Percentiles rank a stretch among this genome's conserved stretches.
phyloP scores from a whole-genome alignment of 192 early-diverging fungal genomes.

The Pilobolus umbonatus region DNA sequence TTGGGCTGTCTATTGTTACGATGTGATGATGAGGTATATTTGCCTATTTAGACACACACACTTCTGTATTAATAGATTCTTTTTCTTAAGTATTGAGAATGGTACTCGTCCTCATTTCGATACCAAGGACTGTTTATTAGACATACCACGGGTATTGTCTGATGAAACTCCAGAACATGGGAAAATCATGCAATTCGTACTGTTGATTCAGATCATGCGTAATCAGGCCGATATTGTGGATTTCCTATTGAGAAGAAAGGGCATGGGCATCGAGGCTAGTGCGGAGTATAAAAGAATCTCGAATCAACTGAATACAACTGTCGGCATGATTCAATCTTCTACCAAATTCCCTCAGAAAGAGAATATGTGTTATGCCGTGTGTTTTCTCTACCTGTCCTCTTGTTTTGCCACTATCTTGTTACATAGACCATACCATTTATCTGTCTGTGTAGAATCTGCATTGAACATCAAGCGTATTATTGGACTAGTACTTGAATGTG shows the following conservation, averaged over 20 bases:
- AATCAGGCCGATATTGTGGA: not conserved
- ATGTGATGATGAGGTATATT: constrained; percentile 21
- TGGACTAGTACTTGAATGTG: not conserved
- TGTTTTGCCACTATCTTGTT: constrained; percentile 4
- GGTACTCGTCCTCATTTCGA: constrained; percentile 3
- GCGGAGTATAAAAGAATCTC: not conserved
- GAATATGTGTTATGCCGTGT: not conserved
- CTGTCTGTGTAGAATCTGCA: not conserved
- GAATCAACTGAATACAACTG: not conserved
- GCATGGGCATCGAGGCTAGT: not conserved
- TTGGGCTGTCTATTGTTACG: constrained; percentile 17
- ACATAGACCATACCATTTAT: constrained; percentile 5
- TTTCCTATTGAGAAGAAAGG: not conserved
- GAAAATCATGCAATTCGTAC: constrained; percentile 10
- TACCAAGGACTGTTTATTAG: not conserved
- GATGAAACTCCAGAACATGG: constrained; percentile 5
- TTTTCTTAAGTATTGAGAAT: constrained; percentile 7
- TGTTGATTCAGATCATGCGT: constrained; percentile 1
- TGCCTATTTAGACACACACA: not conserved
- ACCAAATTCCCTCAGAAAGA: not conserved
- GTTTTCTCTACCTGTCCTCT: constrained; percentile 5
- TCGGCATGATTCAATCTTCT: not conserved
- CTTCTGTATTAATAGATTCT: not conserved
- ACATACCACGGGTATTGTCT: not conserved
- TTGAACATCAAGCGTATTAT: not conserved